Base-by-base conservation (phyloP, 805 yeast genomes). In the Candida peoriensis region DNA sequence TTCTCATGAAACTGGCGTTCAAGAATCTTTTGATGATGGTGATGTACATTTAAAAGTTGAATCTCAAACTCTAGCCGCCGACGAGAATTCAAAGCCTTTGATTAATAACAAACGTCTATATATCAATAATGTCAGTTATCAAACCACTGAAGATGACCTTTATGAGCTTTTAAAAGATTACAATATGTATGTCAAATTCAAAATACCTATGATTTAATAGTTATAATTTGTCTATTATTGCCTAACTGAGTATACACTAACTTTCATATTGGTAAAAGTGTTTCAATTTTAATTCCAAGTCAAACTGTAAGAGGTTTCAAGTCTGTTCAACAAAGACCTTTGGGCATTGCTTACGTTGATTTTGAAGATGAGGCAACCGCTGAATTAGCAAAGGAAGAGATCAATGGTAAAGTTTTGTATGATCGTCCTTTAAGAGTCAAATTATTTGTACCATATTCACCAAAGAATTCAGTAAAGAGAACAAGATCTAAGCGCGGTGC, bases 291-390 rank as follows among this genome's bases (percentile, higher is more conserved):
- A 43, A 66, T 77, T 33, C 83, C 82, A 19, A 68, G 71, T 39
- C 72, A 70, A 43, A 70, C 76, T 3, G 63, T 73, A 13, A 62
- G 72, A 22, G 72, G 73, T 10, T 58, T 65, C 37, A 61, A 70
- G 28, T 49, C 50, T 6, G 52, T 49, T 25, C 62, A 60, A 32
- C 67, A 63, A 30, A 64, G 57, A 42, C 73, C 78, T 3, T 57
- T 75, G 43, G 90, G 93, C 4, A 70, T 75, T 50, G 97, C 94
- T 11, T 89, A 84, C 60, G 82, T 87, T 38, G 93, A 87, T 48
- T 90, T 80, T 54, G 80, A 70, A 48, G 68, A 66, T 34, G 71
- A 69, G 39, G 87, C 75, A 34, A 68, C 68, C 25, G 95, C 89
- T 34, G 60, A 64, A 50, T 55, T 62, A 48, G 95, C 88, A 4